Percentiles rank a stretch among this genome's conserved stretches.
These are phyloP conservation scores for Ramichloridium luteum DNA, from an alignment of 2,329 filamentous ascomycete genomes.

Conservation along the genomic window DNA sequence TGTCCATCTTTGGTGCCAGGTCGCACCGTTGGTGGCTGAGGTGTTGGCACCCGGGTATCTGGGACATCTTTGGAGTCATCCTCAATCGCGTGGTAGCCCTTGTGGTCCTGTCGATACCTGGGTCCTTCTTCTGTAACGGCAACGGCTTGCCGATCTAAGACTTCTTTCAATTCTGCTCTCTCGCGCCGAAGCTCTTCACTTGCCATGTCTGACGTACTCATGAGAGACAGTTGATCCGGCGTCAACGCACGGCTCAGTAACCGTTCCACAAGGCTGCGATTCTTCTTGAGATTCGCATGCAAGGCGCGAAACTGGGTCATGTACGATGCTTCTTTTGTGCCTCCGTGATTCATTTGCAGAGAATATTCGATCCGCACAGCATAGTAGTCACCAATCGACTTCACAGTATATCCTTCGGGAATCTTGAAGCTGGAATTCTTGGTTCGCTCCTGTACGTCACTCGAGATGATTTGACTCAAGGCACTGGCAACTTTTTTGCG, in stretches of 20 bases:
- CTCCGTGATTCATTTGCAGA: conserved; percentile 44
- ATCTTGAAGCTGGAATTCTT: conserved; percentile 53
- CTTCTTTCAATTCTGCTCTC: conserved; percentile 63
- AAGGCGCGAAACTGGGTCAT: conserved; percentile 60
- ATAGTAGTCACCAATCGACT: conserved; percentile 54
- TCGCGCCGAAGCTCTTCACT: conserved; percentile 77
- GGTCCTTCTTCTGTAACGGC: conserved; percentile 61
- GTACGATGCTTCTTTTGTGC: conserved; percentile 42
- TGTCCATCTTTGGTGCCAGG: conserved; percentile 14
- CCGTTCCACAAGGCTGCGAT: conserved; percentile 62
- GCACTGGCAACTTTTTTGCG: conserved; percentile 59
- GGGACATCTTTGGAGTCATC: conserved; percentile 39
- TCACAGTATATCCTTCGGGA: conserved; percentile 50
- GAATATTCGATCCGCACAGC: conserved; percentile 70
- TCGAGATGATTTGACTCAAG: conserved; percentile 56
- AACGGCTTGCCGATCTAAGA: conserved; percentile 72
- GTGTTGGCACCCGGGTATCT: conserved; percentile 2
- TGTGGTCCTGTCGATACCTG: conserved; percentile 78
- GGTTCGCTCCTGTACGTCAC: conserved; percentile 53
- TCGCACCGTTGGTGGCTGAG: conserved; percentile 6
- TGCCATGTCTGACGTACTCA: conserved; percentile 83
- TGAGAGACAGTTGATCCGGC: conserved; percentile 66
- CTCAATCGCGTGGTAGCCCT: conserved; percentile 83
- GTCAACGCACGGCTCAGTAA: conserved; percentile 62
- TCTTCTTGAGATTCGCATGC: conserved; percentile 78